These are phyloP conservation scores for Penicillium subrubescens DNA, from an alignment of 495 filamentous ascomycete genomes.

Conservation along the genomic window DNA sequence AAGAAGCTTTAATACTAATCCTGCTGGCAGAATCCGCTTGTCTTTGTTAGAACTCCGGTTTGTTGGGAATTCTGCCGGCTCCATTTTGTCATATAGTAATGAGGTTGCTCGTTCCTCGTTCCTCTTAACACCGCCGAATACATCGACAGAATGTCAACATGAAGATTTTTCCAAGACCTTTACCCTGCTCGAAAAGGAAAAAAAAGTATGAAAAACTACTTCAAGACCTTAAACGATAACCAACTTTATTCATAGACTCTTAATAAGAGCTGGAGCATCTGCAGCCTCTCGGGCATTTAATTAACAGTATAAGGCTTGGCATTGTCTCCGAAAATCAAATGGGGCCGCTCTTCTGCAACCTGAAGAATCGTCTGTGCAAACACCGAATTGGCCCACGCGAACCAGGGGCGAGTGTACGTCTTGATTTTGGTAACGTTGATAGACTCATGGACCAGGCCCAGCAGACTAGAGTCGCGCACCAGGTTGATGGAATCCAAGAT, in stretches of 20 bases:
- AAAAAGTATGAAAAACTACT: background rate
- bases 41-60: too few relatives aligned
- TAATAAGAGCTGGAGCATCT: background rate
- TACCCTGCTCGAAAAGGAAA: background rate
- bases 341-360: conserved; percentile 80
- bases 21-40: too few relatives aligned
- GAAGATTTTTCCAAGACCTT: background rate
- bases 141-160: too few relatives aligned
- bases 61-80: too few relatives aligned
- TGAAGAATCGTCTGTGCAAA: conserved; percentile 94
- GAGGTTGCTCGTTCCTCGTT: too few relatives aligned
- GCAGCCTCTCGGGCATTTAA: background rate
- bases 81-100: too few relatives aligned
- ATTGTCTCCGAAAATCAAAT: conserved; percentile 77
- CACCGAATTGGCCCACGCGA: conserved; percentile 97
- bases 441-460: conserved; percentile 90
- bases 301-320: conserved; percentile 39
- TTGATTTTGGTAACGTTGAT: conserved; percentile 75
- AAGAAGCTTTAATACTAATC: too few relatives aligned
- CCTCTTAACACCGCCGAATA: too few relatives aligned
- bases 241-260: background rate
- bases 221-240: background rate
- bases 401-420: conserved; percentile 89
- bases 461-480: conserved; percentile 69
- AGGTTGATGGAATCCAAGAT: conserved; percentile 70